A percentile compares a stretch with the other conserved stretches of the same genome.
These are phyloP conservation scores for Candida anglica DNA, from an alignment of 805 yeast species.

Conservation along the genomic window DNA sequence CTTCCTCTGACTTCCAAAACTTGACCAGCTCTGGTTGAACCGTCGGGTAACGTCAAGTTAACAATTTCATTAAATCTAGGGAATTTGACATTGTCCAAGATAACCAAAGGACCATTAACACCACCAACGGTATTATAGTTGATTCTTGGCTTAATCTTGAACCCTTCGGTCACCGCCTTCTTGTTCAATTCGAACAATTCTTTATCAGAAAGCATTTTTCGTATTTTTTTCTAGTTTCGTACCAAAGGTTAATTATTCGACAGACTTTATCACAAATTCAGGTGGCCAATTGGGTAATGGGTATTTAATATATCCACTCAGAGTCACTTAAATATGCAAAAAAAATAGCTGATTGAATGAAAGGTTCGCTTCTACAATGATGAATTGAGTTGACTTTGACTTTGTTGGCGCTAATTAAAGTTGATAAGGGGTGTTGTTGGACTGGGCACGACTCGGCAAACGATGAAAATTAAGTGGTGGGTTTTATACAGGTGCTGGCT, in stretches of 20 bases:
- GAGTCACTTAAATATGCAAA: too few relatives aligned
- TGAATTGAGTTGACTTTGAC: background rate
- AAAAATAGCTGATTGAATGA: too few relatives aligned
- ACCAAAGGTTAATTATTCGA: too few relatives aligned
- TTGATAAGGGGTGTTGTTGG: constrained; percentile 3
- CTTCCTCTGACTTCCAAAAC: constrained; percentile 97
- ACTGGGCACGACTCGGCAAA: constrained; percentile 3
- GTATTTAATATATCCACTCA: too few relatives aligned
- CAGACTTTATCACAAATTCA: too few relatives aligned
- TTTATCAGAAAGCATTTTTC: constrained; percentile 36
- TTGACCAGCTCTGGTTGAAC: constrained; percentile 92
- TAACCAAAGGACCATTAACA: constrained; percentile 97
- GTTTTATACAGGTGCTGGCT: too few relatives aligned
- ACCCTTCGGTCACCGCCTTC: constrained; percentile 88
- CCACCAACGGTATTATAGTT: constrained; percentile 97
- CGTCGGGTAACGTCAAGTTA: constrained; percentile 94
- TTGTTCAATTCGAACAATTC: constrained; percentile 73
- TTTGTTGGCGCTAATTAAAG: constrained; percentile 1
- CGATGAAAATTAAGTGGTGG: too few relatives aligned
- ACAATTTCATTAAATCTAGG: constrained; percentile 93
- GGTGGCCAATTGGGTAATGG: too few relatives aligned
- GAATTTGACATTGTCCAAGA: constrained; percentile 44
- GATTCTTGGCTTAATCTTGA: constrained; percentile 84
- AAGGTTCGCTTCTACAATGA: too few relatives aligned
- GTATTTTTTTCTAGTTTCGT: too few relatives aligned